Evolutionary conservation across 257 asterid species (phyloP).

Genomic region (Linaria vulgaris): DNA sequence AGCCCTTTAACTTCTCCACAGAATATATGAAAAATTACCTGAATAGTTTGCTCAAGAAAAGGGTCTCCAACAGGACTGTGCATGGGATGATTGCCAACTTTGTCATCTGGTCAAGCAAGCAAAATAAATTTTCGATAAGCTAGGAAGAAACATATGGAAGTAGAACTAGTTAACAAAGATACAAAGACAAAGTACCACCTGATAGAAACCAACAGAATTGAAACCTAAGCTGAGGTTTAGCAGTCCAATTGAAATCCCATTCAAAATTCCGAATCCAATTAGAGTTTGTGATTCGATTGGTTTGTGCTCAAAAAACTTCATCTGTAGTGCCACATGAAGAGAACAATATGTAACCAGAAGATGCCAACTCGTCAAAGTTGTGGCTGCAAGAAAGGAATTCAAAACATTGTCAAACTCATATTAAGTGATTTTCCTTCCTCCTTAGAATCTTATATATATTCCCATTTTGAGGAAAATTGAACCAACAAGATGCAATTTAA

Average conservation of each 20-base stretch:
- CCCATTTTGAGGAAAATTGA: slow-evolving; percentile 1
- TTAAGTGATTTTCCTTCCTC: neutral
- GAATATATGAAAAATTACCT: slow-evolving; percentile 45
- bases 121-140: slow-evolving; percentile 24
- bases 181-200: slow-evolving; percentile 41
- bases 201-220: slow-evolving; percentile 92
- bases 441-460: neutral
- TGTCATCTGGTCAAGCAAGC: slow-evolving; percentile 59
- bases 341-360: slow-evolving; percentile 78
- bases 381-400: slow-evolving; percentile 52
- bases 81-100: slow-evolving; percentile 95
- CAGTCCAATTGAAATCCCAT: slow-evolving; percentile 85
- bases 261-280: slow-evolving; percentile 81
- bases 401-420: slow-evolving; percentile 8
- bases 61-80: slow-evolving; percentile 80
- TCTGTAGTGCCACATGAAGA: slow-evolving; percentile 68
- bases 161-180: slow-evolving; percentile 15
- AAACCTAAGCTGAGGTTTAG: slow-evolving; percentile 89
- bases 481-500: neutral
- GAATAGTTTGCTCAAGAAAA: slow-evolving; percentile 79
- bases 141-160: slow-evolving; percentile 9
- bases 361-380: slow-evolving; percentile 95
- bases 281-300: slow-evolving; percentile 68
- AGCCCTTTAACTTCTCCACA: slow-evolving; percentile 6
- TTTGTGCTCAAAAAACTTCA: slow-evolving; percentile 83